These are phyloP conservation scores for Lenzites betulinus DNA, from an alignment of 768 basidiomycete genomes.

Conservation along the genomic window DNA sequence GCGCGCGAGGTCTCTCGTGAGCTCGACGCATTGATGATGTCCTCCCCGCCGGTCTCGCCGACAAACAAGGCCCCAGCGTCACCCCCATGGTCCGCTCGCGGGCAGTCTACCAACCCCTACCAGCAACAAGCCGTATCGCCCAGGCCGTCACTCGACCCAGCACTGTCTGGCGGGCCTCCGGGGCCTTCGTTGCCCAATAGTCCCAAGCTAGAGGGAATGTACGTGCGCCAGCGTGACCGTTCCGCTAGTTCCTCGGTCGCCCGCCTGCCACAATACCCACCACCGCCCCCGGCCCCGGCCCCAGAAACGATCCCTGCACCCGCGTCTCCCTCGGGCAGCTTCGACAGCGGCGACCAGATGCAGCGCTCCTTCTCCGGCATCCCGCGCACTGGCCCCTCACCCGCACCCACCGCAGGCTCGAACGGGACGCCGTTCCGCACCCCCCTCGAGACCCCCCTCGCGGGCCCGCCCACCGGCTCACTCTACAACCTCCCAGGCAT, in stretches of 20 bases:
- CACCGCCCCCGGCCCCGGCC: not conserved
- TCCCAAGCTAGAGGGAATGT: slow-evolving; percentile 14
- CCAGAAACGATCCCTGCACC: not conserved
- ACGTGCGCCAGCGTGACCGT: slow-evolving; percentile 23
- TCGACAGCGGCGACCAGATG: slow-evolving; percentile 28
- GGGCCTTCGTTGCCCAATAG: slow-evolving; percentile 8
- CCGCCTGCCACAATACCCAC: not conserved
- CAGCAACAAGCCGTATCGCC: slow-evolving; percentile 42
- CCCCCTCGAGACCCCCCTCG: slow-evolving; percentile 48
- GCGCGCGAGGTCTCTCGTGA: slow-evolving; percentile 69
- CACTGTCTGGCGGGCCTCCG: not conserved
- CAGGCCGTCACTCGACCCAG: slow-evolving; percentile 32
- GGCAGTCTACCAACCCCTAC: slow-evolving; percentile 11
- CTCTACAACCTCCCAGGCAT: slow-evolving; percentile 25
- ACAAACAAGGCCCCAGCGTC: slow-evolving; percentile 36
- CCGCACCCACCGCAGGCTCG: slow-evolving; percentile 22
- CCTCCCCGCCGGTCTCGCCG: slow-evolving; percentile 33
- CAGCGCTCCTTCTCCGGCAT: slow-evolving; percentile 20
- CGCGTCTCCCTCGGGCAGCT: slow-evolving; percentile 4
- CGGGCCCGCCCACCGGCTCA: slow-evolving; percentile 23
- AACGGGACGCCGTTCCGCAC: slow-evolving; percentile 41
- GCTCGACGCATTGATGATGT: slow-evolving; percentile 55
- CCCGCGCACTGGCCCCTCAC: slow-evolving; percentile 24
- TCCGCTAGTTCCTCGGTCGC: slow-evolving; percentile 13
- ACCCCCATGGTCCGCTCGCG: slow-evolving; percentile 7